Percentiles rank a stretch among this genome's conserved stretches.
Conservation (phyloP, 331 rosid genomes). For the Phaseolus coccineus region DNA sequence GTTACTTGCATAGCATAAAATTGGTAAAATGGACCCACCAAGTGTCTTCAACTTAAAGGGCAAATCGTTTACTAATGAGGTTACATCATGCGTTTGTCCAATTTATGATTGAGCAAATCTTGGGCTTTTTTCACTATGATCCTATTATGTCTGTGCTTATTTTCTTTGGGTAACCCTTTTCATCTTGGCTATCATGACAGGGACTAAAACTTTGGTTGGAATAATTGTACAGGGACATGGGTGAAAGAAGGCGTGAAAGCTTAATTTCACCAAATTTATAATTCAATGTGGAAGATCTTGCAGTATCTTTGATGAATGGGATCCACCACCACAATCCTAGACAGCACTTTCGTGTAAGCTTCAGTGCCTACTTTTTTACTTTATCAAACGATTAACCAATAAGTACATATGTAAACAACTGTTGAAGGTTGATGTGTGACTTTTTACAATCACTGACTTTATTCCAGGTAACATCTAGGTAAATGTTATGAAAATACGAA, state of each 20-base stretch:
- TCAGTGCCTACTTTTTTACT: constrained; percentile 25
- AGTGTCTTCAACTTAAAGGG: constrained; percentile 29
- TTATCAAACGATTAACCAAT: constrained; percentile 26
- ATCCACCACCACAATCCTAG: constrained; percentile 38
- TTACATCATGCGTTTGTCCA: constrained; percentile 16
- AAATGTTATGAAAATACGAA: not conserved
- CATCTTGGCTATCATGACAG: constrained; percentile 29
- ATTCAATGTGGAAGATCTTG: constrained; percentile 33
- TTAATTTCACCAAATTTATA: constrained; percentile 44
- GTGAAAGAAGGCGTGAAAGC: constrained; percentile 49
- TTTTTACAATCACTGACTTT: not conserved
- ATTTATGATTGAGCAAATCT: constrained; percentile 26
- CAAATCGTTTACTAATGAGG: constrained; percentile 6
- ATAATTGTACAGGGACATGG: constrained; percentile 41
- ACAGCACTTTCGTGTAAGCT: constrained; percentile 27
- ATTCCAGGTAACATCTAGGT: not conserved
- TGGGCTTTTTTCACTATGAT: constrained; percentile 11
- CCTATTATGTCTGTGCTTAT: not conserved
- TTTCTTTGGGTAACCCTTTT: not conserved
- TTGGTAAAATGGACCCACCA: constrained; percentile 38
- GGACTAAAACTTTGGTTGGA: constrained; percentile 43
- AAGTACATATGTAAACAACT: not conserved
- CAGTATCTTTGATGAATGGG: constrained; percentile 45
- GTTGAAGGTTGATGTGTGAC: constrained; percentile 9
- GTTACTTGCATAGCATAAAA: constrained; percentile 30